A percentile compares a stretch with the other conserved stretches of the same genome.
phyloP scores from a whole-genome alignment of 1,284 basidiomycete genomes.

The Cystobasidium slooffiae region DNA sequence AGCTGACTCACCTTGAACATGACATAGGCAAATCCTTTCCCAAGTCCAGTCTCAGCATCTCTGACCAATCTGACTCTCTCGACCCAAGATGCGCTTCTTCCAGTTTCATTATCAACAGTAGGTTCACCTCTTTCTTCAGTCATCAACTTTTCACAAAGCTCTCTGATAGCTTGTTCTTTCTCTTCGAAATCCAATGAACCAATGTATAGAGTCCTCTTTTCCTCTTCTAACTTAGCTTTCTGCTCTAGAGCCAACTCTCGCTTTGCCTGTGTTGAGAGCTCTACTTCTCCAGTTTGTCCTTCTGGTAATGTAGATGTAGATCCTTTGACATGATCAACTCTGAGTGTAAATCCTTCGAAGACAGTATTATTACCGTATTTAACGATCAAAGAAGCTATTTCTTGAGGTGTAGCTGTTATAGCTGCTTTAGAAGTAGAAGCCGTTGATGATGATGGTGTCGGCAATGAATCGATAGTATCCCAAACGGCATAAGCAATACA shows the following conservation, averaged over 20 bases:
- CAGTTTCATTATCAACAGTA: slow-evolving; percentile 46
- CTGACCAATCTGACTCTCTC: slow-evolving; percentile 82
- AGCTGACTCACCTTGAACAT: slow-evolving; percentile 72
- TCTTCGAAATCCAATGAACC: slow-evolving; percentile 91
- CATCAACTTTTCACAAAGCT: slow-evolving; percentile 82
- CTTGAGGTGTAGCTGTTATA: slow-evolving; percentile 54
- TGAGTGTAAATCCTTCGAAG: slow-evolving; percentile 75
- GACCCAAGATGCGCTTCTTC: slow-evolving; percentile 66
- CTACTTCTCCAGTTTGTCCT: slow-evolving; percentile 48
- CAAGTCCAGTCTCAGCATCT: slow-evolving; percentile 89
- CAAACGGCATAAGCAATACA: slow-evolving; percentile 85
- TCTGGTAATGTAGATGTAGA: slow-evolving; percentile 54
- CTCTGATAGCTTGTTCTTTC: slow-evolving; percentile 85
- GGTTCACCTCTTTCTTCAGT: slow-evolving; percentile 70
- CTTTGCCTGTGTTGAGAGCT: slow-evolving; percentile 4
- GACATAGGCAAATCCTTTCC: slow-evolving; percentile 97
- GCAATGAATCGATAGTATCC: slow-evolving; percentile 63
- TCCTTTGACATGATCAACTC: slow-evolving; percentile 70
- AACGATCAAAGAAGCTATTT: slow-evolving; percentile 69
- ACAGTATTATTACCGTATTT: slow-evolving; percentile 70
- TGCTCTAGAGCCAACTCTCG: slow-evolving; percentile 43
- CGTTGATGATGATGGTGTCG: slow-evolving; percentile 46
- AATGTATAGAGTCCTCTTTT: slow-evolving; percentile 80
- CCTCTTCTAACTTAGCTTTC: slow-evolving; percentile 50
- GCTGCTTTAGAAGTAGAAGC: slow-evolving; percentile 57